Evolutionary conservation across 495 filamentous ascomycete species (phyloP), one percentile per base, ranked within the genome.

Genomic region (Penicillium steckii): DNA sequence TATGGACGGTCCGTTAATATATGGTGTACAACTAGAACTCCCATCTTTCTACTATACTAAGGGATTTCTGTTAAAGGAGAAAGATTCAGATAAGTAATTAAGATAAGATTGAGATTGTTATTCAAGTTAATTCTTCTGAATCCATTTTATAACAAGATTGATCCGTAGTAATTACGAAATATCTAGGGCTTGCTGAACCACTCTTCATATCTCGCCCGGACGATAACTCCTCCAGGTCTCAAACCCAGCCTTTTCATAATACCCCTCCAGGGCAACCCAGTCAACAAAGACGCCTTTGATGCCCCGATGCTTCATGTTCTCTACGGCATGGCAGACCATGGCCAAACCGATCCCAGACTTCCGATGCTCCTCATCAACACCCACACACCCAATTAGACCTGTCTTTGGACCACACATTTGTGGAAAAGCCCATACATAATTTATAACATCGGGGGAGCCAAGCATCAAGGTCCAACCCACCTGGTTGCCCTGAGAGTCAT

Each of bases 381-480:
- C 78, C 8, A 81, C 78, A 44, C 69, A 74, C 1, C 72, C 78
- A 26, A 81, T 80, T 18, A 80, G 55, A 0, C 78, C 78, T 0
- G 76, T 78, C 13, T 73, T 65, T 13, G 72, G 66, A n/a, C 70
- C 67, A 17, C 69, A 73, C 0, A 74, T 63, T 19, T 73, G 67
- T 1, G 75, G 68, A 50, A 80, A 75, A 9, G 75, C 76, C 69
- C 77, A 80, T 17, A 59, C 49, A n/a, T 64, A 9, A 21, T 69
- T 62, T 3, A 78, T 62, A 4, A 78, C 45, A 2, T 64, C 22
- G 4, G 59, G 23, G 8, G 62, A 67, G 9, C 62, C 54, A 3
- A 77, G 66, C 76, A 80, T 80, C 24, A 80, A 43, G 1, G 76
- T 76, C 78, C 78, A 80, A 13, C 70, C 78, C 2, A 76, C 66